Evolutionary conservation across 1,284 basidiomycete genomes (phyloP).

Genomic region (Leccinum griseonigrum): DNA sequence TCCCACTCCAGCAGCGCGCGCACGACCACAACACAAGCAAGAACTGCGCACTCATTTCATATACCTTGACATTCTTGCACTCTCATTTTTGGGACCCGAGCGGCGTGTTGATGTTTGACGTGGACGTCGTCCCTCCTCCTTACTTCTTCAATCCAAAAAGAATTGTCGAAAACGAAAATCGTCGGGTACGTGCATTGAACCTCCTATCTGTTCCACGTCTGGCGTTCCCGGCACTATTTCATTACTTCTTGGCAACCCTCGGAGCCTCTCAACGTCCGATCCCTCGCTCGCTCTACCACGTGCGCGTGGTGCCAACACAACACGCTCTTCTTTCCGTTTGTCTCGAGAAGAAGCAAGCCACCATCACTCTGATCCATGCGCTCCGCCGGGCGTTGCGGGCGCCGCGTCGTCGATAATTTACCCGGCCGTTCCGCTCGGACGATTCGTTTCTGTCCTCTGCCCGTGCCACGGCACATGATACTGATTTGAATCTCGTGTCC

Average conservation of each 20-base stretch:
- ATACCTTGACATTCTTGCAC: neutral
- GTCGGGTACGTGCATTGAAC: neutral
- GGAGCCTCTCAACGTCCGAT: conserved; percentile 24
- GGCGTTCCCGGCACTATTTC: conserved; percentile 15
- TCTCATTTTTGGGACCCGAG: neutral
- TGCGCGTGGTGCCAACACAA: neutral
- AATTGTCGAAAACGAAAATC: conserved; percentile 8
- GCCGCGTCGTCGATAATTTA: neutral
- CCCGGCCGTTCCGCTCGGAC: neutral
- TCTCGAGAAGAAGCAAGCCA: neutral
- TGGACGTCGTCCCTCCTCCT: neutral
- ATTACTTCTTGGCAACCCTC: conserved; percentile 17
- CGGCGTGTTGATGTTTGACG: conserved; percentile 6
- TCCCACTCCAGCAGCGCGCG: conserved; percentile 13
- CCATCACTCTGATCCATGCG: neutral
- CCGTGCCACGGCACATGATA: neutral
- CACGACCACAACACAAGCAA: conserved; percentile 5
- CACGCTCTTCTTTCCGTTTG: neutral
- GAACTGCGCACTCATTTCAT: conserved; percentile 21
- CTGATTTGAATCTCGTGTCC: neutral
- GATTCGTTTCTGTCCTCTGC: neutral
- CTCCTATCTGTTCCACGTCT: conserved; percentile 10
- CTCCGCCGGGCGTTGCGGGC: neutral
- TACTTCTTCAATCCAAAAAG: neutral
- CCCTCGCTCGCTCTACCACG: neutral